Evolutionary conservation across 768 basidiomycete genomes (phyloP).

Genomic region (Lentinula edodes): DNA sequence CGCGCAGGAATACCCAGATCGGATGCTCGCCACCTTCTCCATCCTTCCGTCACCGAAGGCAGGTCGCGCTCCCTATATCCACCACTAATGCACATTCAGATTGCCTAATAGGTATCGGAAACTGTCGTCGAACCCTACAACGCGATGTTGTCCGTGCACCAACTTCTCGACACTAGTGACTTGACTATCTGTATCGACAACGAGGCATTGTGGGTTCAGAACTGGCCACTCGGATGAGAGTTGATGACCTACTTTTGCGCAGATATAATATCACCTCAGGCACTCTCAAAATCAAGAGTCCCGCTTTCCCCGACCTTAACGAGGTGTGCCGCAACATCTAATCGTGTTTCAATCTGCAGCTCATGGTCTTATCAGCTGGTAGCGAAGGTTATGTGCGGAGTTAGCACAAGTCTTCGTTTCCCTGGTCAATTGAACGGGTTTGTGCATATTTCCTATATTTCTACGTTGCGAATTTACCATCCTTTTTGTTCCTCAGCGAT

Average conservation of each 20-base stretch:
- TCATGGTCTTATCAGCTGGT: constrained; percentile 44
- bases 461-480: neutral
- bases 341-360: neutral
- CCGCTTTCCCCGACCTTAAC: constrained; percentile 66
- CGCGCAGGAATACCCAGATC: constrained; percentile 44
- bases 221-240: no score
- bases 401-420: constrained; percentile 88
- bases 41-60: constrained; percentile 51
- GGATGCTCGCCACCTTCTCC: constrained; percentile 52
- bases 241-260: neutral
- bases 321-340: constrained; percentile 28
- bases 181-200: constrained; percentile 84
- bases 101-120: constrained; percentile 37
- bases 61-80: neutral
- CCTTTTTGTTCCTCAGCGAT: constrained; percentile 41
- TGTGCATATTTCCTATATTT: constrained; percentile 12
- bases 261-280: constrained; percentile 71
- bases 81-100: no score
- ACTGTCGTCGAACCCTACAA: constrained; percentile 77
- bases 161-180: constrained; percentile 86
- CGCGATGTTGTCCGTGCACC: constrained; percentile 76
- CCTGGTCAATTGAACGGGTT: constrained; percentile 92
- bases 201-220: constrained; percentile 63
- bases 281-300: constrained; percentile 59
- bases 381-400: constrained; percentile 89